A percentile compares a stretch with the other conserved stretches of the same genome.
phyloP scores from a whole-genome alignment of 768 basidiomycete species.

The Hygrocybe punicea region DNA sequence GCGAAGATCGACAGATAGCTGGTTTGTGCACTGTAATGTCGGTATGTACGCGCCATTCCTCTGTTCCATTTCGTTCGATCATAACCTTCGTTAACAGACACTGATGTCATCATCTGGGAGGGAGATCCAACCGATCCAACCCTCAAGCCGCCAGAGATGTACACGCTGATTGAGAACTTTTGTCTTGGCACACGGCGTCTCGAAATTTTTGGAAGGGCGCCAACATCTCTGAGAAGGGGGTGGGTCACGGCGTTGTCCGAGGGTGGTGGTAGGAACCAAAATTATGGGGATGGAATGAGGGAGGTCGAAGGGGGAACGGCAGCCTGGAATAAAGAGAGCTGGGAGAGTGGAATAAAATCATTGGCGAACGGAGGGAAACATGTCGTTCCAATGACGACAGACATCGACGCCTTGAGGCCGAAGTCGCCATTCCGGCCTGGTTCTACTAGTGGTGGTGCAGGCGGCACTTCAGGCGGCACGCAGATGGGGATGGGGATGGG shows the following conservation, averaged over 20 bases:
- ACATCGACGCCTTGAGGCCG: conserved; percentile 80
- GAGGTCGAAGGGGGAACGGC: conserved; percentile 42
- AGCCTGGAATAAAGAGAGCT: conserved; percentile 59
- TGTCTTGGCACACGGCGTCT: conserved; percentile 90
- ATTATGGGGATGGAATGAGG: not conserved
- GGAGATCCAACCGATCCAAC: conserved; percentile 81
- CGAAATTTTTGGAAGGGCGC: conserved; percentile 77
- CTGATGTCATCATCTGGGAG: conserved; percentile 97
- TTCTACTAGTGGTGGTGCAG: conserved; percentile 23
- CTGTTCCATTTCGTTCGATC: not conserved
- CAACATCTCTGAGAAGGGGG: conserved; percentile 71
- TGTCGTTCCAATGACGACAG: conserved; percentile 70
- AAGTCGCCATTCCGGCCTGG: conserved; percentile 70
- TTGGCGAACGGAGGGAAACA: conserved; percentile 52
- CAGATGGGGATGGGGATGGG: conserved; percentile 14
- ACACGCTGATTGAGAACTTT: conserved; percentile 95
- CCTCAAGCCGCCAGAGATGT: conserved; percentile 91
- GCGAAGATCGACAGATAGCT: conserved; percentile 86
- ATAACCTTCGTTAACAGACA: conserved; percentile 49
- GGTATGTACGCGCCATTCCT: conserved; percentile 47
- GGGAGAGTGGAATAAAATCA: conserved; percentile 61
- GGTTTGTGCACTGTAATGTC: conserved; percentile 98
- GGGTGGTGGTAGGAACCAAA: not conserved
- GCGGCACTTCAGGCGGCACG: conserved; percentile 21
- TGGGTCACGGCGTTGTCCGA: conserved; percentile 80